Evolutionary conservation across 1,284 basidiomycete species (phyloP).

Genomic region (Ceratobasidium sp.): DNA sequence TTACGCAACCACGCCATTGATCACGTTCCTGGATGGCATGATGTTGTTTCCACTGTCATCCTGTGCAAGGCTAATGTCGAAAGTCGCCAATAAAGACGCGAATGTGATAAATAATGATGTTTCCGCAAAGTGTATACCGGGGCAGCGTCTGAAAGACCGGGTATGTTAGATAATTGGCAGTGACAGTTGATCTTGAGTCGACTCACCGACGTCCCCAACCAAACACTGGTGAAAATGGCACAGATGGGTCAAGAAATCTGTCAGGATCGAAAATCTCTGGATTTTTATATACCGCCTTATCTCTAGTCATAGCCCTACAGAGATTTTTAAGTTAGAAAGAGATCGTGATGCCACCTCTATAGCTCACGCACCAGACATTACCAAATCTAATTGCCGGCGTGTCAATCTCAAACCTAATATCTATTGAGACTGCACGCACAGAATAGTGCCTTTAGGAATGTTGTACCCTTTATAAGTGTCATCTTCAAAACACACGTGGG

Average conservation of each 20-base stretch:
- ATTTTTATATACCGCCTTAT: slow-evolving; percentile 2
- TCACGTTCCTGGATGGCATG: background rate
- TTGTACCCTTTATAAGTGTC: slow-evolving; percentile 18
- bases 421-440: slow-evolving; percentile 4
- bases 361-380: slow-evolving; percentile 21
- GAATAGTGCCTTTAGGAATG: slow-evolving; percentile 12
- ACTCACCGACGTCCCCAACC: slow-evolving; percentile 39
- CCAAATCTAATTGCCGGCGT: slow-evolving; percentile 5
- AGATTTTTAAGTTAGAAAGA: background rate
- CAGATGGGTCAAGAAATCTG: slow-evolving; percentile 15
- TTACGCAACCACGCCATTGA: slow-evolving; percentile 12
- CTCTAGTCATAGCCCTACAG: slow-evolving; percentile 13
- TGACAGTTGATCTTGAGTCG: background rate
- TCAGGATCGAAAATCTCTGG: slow-evolving; percentile 32
- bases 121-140: slow-evolving; percentile 21
- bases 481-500: slow-evolving; percentile 24
- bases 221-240: slow-evolving; percentile 22
- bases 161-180: background rate
- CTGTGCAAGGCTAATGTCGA: background rate
- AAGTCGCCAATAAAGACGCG: slow-evolving; percentile 13
- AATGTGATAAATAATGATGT: slow-evolving; percentile 30
- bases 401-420: background rate
- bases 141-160: background rate
- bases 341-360: no score
- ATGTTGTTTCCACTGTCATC: background rate